Evolutionary conservation across 2,329 filamentous ascomycete species (phyloP), one percentile per base, ranked within the genome.

Genomic region (Sporothrix mexicana): DNA sequence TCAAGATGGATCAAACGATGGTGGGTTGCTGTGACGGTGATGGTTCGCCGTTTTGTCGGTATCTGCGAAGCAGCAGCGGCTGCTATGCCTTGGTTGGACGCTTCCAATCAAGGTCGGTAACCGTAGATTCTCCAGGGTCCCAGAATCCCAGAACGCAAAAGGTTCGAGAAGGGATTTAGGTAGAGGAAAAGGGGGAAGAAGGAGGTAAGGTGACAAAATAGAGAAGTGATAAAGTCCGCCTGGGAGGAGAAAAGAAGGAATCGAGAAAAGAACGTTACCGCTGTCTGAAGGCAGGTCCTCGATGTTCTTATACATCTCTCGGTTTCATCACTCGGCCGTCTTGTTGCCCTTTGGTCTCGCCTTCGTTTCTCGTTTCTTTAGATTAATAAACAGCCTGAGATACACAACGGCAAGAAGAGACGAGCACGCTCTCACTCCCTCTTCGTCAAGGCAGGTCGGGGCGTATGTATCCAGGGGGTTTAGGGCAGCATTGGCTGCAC

Each of bases 11-110:
- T 41, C 20, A 36, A 68, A 69, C 43, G 45, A 51, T 5, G 15
- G 5, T 49, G 51, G 45, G 8, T 25, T 41, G 49, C 51, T 61
- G 25, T 30, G 47, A 47, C 13, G 4, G 15, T 17, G n/a, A 57
- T 49, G 15, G 9, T 13, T 20, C 25, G 62, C 17, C 25, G 41
- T 57, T 23, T 15, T 69, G 62, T 43, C 53, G 36, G 20, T 41
- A 45, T 53, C 5, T 45, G 20, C 30, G 43, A 66, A 73, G 72
- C 74, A 76, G 74, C 74, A 76, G 74, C 74, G 74, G 74, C 74
- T 72, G 71, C 74, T 71, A 17, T 72, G 59, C 61, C 72, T 75
- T 73, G 73, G 49, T 69, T 73, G 72, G 74, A 76, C 74, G 72
- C 74, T 72, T 76, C 74, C 74, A 76, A 69, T 43, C 74, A 74